Percentiles rank a stretch among this genome's conserved stretches.
These are phyloP conservation scores for Beta lomatogona DNA, from an alignment of 179 eudicot genomes.

Conservation along the genomic window DNA sequence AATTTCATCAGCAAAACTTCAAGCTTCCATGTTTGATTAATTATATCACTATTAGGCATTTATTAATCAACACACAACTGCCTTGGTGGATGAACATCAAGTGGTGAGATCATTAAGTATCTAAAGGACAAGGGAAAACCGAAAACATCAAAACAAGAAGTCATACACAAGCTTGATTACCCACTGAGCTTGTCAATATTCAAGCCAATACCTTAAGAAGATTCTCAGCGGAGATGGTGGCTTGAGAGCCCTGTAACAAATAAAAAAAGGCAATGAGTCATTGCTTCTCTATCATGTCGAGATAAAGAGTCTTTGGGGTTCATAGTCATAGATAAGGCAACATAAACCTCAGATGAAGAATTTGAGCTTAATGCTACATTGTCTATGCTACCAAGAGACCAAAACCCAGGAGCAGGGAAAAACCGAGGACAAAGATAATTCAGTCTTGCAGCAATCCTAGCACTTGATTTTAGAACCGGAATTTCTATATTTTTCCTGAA, in stretches of 20 bases:
- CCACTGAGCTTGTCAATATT: not conserved
- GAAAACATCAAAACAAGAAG: not conserved
- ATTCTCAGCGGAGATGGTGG: conserved; percentile 70
- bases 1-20: not conserved
- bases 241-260: conserved; percentile 43
- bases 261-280: conserved; percentile 22
- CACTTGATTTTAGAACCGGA: conserved; percentile 81
- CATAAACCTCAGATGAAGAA: conserved; percentile 54
- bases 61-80: not conserved
- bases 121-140: not conserved
- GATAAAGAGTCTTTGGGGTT: not conserved
- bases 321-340: not conserved
- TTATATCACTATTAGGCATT: not conserved
- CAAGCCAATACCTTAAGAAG: conserved; percentile 73
- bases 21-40: not conserved
- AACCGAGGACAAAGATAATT: conserved; percentile 87
- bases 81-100: not conserved
- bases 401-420: conserved; percentile 95
- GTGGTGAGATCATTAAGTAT: not conserved
- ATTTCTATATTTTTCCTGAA: conserved; percentile 75
- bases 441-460: conserved; percentile 83
- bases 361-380: conserved; percentile 22
- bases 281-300: not conserved
- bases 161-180: conserved; percentile 5
- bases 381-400: conserved; percentile 49